These are phyloP conservation scores for Pseudoperonospora humuli DNA, from an alignment of 352 stramenopile species.

Conservation along the genomic window DNA sequence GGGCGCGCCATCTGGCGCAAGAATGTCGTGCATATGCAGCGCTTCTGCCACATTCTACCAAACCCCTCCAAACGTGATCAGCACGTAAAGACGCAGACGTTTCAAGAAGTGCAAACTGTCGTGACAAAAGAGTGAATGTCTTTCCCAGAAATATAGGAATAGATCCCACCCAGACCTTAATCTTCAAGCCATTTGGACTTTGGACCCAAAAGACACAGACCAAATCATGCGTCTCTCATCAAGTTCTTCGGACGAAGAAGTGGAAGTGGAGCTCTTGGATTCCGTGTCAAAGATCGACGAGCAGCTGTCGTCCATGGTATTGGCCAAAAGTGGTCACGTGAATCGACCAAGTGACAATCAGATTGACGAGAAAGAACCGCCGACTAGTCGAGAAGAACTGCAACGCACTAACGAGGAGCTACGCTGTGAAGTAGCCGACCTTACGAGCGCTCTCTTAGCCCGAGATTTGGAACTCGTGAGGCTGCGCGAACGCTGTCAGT, in stretches of 20 bases:
- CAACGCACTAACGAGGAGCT: constrained; percentile 40
- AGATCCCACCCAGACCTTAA: no score
- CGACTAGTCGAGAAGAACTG: constrained; percentile 19
- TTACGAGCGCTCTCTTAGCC: constrained; percentile 59
- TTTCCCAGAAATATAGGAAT: no score
- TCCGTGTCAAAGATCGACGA: constrained; percentile 21
- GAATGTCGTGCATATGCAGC: no score
- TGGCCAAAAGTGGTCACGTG: background rate
- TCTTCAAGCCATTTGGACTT: no score
- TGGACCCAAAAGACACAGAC: background rate
- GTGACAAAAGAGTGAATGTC: no score
- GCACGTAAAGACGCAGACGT: no score
- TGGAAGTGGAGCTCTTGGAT: constrained; percentile 21
- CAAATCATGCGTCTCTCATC: background rate
- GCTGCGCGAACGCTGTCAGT: constrained; percentile 56
- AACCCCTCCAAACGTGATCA: no score
- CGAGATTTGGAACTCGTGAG: constrained; percentile 65
- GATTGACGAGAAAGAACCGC: background rate
- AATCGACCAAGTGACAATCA: no score
- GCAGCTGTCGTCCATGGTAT: constrained; percentile 6
- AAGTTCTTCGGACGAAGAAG: constrained; percentile 17
- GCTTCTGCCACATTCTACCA: no score
- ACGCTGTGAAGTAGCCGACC: constrained; percentile 45
- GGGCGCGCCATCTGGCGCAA: no score
- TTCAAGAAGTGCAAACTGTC: no score